phyloP scores from a whole-genome alignment of 2,329 filamentous ascomycete species.

The Fusarium floridanum region DNA sequence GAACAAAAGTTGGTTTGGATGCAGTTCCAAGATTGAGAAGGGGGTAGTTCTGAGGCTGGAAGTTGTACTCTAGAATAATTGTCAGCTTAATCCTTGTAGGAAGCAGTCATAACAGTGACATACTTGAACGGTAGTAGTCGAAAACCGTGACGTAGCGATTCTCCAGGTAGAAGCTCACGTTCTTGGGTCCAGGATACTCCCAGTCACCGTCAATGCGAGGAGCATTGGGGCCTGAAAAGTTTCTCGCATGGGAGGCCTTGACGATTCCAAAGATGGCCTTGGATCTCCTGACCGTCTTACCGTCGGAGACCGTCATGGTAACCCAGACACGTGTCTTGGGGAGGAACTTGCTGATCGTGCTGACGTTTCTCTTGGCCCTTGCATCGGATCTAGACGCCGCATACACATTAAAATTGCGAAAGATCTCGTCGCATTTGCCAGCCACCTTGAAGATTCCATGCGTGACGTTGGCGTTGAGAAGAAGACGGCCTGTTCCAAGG shows the following conservation, averaged over 20 bases:
- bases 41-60: constrained; percentile 59
- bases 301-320: constrained; percentile 49
- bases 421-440: constrained; percentile 53
- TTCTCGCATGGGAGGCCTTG: constrained; percentile 37
- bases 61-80: constrained; percentile 50
- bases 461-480: constrained; percentile 68
- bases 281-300: constrained; percentile 47
- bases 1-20: constrained; percentile 72
- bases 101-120: not conserved
- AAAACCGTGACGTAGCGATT: constrained; percentile 54
- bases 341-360: constrained; percentile 53
- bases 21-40: constrained; percentile 75
- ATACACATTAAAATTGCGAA: constrained; percentile 43
- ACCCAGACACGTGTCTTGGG: constrained; percentile 55
- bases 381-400: constrained; percentile 22
- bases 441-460: constrained; percentile 64
- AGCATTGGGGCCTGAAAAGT: constrained; percentile 27
- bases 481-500: constrained; percentile 64
- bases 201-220: constrained; percentile 41
- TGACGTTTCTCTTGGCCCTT: constrained; percentile 35
- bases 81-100: constrained; percentile 15
- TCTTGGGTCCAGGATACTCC: constrained; percentile 50
- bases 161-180: constrained; percentile 50
- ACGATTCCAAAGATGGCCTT: constrained; percentile 50
- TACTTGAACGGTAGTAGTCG: constrained; percentile 61